Conservation (phyloP, 768 basidiomycete genomes). For the Megacollybia marginata region DNA sequence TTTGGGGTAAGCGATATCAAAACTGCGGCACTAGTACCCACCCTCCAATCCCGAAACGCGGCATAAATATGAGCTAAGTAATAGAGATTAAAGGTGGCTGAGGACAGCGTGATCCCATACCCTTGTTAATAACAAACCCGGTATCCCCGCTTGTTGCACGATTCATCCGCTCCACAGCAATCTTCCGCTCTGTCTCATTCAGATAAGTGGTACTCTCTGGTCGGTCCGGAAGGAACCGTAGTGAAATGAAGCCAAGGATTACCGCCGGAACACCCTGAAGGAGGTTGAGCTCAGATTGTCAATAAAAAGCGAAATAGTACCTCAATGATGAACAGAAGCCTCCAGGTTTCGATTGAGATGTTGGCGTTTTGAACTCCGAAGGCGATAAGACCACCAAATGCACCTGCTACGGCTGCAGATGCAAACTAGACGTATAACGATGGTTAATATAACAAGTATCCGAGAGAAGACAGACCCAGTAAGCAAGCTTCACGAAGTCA, state of each 20-base stretch:
- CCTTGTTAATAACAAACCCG: conserved; percentile 57
- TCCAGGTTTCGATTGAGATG: conserved; percentile 45
- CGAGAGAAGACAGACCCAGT: too few species aligned
- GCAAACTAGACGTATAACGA: conserved; percentile 49
- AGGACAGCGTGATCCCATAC: conserved; percentile 20
- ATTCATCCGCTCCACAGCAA: conserved; percentile 64
- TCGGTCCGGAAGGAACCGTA: conserved; percentile 56
- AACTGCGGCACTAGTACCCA: conserved; percentile 17
- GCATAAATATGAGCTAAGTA: conserved; percentile 48
- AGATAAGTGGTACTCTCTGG: conserved; percentile 65
- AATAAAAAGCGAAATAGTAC: too few species aligned
- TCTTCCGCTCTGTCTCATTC: conserved; percentile 41
- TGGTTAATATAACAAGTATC: too few species aligned
- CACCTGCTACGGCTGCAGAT: conserved; percentile 78
- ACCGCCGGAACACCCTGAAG: conserved; percentile 60
- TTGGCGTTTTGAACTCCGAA: conserved; percentile 65
- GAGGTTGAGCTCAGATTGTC: too few species aligned
- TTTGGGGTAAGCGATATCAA: background rate
- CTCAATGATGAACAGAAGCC: conserved; percentile 64
- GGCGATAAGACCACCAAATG: conserved; percentile 79
- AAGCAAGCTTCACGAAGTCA: too few species aligned
- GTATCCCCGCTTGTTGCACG: conserved; percentile 58
- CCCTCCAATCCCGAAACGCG: conserved; percentile 70
- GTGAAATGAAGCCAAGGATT: conserved; percentile 50
- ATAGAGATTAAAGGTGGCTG: background rate